Conservation (phyloP, 306 rosid species). For the Ceratonia siliqua region DNA sequence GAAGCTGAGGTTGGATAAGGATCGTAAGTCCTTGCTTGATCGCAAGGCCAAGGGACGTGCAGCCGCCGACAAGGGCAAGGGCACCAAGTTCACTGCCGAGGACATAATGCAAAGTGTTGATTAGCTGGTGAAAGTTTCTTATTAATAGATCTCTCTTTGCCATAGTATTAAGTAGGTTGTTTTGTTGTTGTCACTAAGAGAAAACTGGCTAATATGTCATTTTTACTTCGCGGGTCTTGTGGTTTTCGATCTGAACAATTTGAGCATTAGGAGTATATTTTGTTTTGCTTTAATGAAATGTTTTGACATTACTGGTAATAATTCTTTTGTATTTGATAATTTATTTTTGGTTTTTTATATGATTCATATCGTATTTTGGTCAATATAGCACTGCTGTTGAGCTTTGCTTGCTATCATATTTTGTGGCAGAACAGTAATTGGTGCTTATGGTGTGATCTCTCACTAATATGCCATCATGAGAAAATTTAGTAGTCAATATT, state of each 20-base stretch:
- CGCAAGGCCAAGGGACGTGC: conserved; percentile 98
- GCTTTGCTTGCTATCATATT: neutral
- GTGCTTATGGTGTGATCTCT: neutral
- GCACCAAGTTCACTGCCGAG: conserved; percentile 88
- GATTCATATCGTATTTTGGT: neutral
- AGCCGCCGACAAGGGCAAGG: conserved; percentile 94
- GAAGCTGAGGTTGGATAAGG: conserved; percentile 88
- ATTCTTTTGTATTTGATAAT: neutral
- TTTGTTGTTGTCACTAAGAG: conserved; percentile 5
- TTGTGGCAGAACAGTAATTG: neutral
- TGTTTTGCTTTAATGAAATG: conserved; percentile 32
- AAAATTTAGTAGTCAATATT: neutral
- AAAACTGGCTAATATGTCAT: neutral
- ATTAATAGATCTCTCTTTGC: neutral
- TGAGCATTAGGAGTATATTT: neutral
- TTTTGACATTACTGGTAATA: conserved; percentile 10
- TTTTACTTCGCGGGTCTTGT: conserved; percentile 29
- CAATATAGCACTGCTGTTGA: neutral
- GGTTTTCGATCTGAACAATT: conserved; percentile 30
- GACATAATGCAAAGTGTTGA: conserved; percentile 90
- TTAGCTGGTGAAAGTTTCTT: conserved; percentile 29
- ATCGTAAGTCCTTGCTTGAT: conserved; percentile 78
- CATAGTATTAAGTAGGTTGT: neutral
- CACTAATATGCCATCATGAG: too few relatives aligned
- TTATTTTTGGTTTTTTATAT: neutral